A percentile compares a stretch with the other conserved stretches of the same genome.
These are phyloP conservation scores for Lachnellula occidentalis DNA, from an alignment of 2,329 filamentous ascomycete genomes.

Conservation along the genomic window DNA sequence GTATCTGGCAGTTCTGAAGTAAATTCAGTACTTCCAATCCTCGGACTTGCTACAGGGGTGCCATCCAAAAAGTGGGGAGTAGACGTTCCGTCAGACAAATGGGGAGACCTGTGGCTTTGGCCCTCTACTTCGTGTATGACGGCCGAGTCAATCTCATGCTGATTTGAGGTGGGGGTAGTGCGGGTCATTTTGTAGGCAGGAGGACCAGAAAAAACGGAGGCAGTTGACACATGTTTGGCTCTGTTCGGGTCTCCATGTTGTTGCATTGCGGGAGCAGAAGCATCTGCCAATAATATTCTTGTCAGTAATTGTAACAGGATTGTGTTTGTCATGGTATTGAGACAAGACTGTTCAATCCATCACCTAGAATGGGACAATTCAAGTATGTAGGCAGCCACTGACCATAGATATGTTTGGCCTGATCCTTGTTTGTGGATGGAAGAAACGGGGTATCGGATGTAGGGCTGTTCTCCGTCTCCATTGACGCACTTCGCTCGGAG, in stretches of 20 bases:
- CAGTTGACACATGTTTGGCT: background rate
- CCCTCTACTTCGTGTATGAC: background rate
- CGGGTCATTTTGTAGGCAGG: constrained; percentile 3
- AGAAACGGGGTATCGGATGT: background rate
- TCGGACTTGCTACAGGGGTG: background rate
- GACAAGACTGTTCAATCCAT: too few relatives aligned
- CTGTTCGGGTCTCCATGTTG: background rate
- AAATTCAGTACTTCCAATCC: background rate
- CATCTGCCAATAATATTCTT: too few relatives aligned
- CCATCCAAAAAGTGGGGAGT: background rate
- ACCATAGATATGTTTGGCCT: too few relatives aligned
- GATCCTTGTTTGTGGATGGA: background rate
- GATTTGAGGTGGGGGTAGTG: background rate
- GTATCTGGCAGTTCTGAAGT: background rate
- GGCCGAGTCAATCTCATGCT: constrained; percentile 1
- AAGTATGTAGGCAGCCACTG: too few relatives aligned
- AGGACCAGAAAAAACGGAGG: background rate
- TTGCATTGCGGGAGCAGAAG: background rate
- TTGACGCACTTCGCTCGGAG: background rate
- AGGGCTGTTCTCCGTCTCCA: background rate
- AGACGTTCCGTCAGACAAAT: background rate
- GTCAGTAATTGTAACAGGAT: too few relatives aligned
- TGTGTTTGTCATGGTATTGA: too few relatives aligned
- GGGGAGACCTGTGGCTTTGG: background rate
- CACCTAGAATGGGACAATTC: too few relatives aligned